Evolutionary conservation across 1,139 yeast genomes (phyloP).

Genomic region (Yamadazyma aaseri): DNA sequence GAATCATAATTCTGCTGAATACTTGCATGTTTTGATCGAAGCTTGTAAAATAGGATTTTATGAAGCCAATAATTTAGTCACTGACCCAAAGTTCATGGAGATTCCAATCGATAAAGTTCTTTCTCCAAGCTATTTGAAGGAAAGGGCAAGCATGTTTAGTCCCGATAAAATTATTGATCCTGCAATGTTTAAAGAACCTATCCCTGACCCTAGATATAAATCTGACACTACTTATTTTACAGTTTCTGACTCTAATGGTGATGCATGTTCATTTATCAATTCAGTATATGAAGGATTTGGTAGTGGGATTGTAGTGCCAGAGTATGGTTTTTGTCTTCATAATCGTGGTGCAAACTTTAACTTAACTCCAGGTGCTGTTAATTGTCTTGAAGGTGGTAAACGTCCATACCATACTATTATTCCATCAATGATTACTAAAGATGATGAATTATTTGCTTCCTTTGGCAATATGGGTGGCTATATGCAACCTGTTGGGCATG

Average conservation of each 20-base stretch:
- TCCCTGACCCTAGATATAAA: constrained; percentile 62
- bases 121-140: constrained; percentile 42
- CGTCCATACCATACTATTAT: constrained; percentile 84
- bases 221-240: constrained; percentile 80
- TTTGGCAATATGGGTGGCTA: constrained; percentile 90
- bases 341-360: constrained; percentile 79
- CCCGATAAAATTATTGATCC: constrained; percentile 40
- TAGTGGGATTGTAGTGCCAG: constrained; percentile 65
- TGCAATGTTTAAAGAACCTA: constrained; percentile 46
- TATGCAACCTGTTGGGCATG: constrained; percentile 86
- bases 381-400: constrained; percentile 66
- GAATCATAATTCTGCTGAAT: constrained; percentile 69
- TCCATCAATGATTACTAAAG: constrained; percentile 65
- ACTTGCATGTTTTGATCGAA: constrained; percentile 68
- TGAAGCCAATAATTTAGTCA: constrained; percentile 74
- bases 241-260: constrained; percentile 68
- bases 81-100: constrained; percentile 53
- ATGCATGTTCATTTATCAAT: constrained; percentile 80
- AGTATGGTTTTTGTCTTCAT: constrained; percentile 69
- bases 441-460: constrained; percentile 55
- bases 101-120: constrained; percentile 37
- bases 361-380: constrained; percentile 54
- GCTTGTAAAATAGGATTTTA: constrained; percentile 70
- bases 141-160: constrained; percentile 50
- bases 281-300: constrained; percentile 76